phyloP scores from a whole-genome alignment of 257 asterid species.

The Solanum medicagineum region DNA sequence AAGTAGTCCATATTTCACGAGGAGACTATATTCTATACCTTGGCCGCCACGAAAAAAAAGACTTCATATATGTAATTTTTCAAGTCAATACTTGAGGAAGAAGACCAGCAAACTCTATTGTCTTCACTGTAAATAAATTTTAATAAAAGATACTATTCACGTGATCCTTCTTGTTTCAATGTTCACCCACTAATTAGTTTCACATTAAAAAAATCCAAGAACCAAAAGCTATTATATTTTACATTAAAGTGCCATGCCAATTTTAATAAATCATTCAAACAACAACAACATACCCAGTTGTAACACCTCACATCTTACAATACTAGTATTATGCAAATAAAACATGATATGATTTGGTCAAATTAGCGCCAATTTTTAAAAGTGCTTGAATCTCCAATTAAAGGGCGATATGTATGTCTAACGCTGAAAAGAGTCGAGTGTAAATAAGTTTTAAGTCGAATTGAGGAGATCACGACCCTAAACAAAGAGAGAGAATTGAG shows the following conservation, averaged over 20 bases:
- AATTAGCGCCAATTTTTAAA: too few species aligned
- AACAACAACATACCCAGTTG: too few species aligned
- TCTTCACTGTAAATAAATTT: neutral
- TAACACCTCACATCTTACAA: too few species aligned
- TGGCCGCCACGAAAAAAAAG: slow-evolving; percentile 31
- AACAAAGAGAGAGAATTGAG: too few species aligned
- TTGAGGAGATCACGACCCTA: too few species aligned
- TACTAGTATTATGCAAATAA: too few species aligned
- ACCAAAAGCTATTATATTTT: neutral
- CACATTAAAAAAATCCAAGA: neutral
- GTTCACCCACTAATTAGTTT: neutral
- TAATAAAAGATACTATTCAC: neutral
- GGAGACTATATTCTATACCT: slow-evolving; percentile 13
- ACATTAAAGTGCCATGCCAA: neutral
- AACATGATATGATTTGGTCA: too few species aligned
- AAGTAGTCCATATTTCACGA: slow-evolving; percentile 9
- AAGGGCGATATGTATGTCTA: too few species aligned
- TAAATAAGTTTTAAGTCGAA: too few species aligned
- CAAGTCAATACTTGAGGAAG: slow-evolving; percentile 1
- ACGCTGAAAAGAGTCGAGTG: too few species aligned
- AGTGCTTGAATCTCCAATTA: too few species aligned
- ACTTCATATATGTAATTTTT: neutral
- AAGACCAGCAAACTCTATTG: neutral
- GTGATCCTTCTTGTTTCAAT: neutral
- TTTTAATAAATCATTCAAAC: neutral